Conservation (phyloP, 2,329 filamentous ascomycete species). For the Myotisia sp. region DNA sequence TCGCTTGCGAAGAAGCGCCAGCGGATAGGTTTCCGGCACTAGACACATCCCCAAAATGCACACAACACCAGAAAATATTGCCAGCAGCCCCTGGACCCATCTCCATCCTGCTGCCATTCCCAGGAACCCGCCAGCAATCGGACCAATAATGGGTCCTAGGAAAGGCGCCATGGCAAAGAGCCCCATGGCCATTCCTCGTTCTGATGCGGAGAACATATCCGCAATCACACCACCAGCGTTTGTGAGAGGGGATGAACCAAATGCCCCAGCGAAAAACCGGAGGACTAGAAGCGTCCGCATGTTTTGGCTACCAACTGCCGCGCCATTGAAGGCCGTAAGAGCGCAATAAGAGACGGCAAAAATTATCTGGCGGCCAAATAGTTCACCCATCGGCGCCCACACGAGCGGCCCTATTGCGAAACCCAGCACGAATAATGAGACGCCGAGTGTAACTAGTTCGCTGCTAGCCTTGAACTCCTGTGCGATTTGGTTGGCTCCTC, state of each 20-base stretch:
- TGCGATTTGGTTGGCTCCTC: slow-evolving; percentile 43
- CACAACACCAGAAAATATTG: slow-evolving; percentile 46
- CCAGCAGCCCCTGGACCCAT: slow-evolving; percentile 48
- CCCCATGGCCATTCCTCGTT: slow-evolving; percentile 40
- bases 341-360: slow-evolving; percentile 44
- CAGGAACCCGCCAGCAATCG: slow-evolving; percentile 48
- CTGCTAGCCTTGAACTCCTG: slow-evolving; percentile 33
- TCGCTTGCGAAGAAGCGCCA: slow-evolving; percentile 41
- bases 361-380: slow-evolving; percentile 47
- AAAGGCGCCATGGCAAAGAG: slow-evolving; percentile 18
- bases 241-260: slow-evolving; percentile 44
- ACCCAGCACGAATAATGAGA: slow-evolving; percentile 37
- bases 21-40: slow-evolving; percentile 48
- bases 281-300: slow-evolving; percentile 46
- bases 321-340: slow-evolving; percentile 46
- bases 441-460: slow-evolving; percentile 36
- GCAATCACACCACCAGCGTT: slow-evolving; percentile 45
- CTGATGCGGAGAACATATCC: slow-evolving; percentile 39
- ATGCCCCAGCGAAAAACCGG: slow-evolving; percentile 48
- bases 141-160: slow-evolving; percentile 26
- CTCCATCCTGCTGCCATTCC: slow-evolving; percentile 48
- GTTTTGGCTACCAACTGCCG: slow-evolving; percentile 39
- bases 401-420: slow-evolving; percentile 48
- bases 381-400: slow-evolving; percentile 52
- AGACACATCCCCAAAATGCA: slow-evolving; percentile 40